Evolutionary conservation across 805 yeast species (phyloP), one percentile per base, ranked within the genome.

Genomic region (Candida berthetii): DNA sequence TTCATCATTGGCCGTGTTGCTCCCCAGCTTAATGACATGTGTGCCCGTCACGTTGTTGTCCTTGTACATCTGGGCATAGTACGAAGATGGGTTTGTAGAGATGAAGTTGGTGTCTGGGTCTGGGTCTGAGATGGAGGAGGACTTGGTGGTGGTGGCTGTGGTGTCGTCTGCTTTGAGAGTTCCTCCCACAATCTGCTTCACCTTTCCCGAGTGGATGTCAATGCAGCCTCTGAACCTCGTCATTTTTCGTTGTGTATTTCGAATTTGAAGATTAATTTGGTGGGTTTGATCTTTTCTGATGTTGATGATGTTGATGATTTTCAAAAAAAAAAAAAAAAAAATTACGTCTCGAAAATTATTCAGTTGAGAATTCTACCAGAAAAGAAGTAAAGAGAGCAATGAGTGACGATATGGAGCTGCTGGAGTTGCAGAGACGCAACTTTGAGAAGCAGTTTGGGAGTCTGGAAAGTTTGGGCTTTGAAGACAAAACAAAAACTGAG

Each of bases 181-280:
- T 0, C 96, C 96, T 7, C 99, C 99, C 1, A 93, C 97, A 41
- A 93, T 93, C 60, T 93, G 99, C 56, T 93, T 93, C 46, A 93
- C 99, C 50, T 86, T 83, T 2, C 99, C 99, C 7, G 84, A 76
- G 61, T 93, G 99, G 44, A 93, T 80, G 58, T 93, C 99, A 31
- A 93, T 91, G 57, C 99, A 93, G 1, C 97, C 98, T 54, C 90
- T 77, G 64, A 87, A 93, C 40, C 73, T 72, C 0, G 96, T 90
- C 96, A 90, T 89, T 22, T 25, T 40, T 31, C 15, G 13, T 22
- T 22, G 25, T 22, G 6, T 7, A 22, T 22, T 7, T 7, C 9
- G 25, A 7, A 22, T 22, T 22, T 22, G 9, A 22, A 7, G 9
- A n/a, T n/a, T n/a, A n/a, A n/a, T n/a, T 55, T 49, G 49, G n/a